phyloP scores from a whole-genome alignment of 371 early-diverging fungal species.

The Mortierella sp. region DNA sequence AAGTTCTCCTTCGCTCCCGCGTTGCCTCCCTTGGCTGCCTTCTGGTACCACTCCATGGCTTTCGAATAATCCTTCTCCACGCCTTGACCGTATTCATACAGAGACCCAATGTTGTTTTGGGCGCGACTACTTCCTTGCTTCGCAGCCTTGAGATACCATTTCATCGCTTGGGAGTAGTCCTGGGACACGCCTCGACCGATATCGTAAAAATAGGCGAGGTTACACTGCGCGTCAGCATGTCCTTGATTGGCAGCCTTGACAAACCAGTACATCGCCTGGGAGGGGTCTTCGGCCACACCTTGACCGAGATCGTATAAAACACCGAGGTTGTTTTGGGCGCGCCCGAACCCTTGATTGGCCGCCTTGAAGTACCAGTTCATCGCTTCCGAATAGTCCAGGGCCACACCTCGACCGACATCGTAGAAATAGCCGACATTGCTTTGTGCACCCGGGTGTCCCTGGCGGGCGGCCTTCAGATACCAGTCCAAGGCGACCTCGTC shows the following conservation, averaged over 20 bases:
- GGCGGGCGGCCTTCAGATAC: neutral
- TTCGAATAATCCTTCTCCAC: neutral
- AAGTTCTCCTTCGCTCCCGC: no score
- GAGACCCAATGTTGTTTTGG: neutral
- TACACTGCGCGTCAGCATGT: neutral
- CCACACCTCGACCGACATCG: neutral
- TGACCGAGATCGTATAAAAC: neutral
- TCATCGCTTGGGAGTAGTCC: neutral
- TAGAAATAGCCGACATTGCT: neutral
- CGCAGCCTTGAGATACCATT: neutral
- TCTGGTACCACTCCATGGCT: neutral
- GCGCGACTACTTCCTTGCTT: neutral
- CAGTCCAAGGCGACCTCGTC: neutral
- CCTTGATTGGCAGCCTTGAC: neutral
- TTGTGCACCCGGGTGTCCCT: neutral
- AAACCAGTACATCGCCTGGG: neutral
- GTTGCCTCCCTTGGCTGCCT: neutral
- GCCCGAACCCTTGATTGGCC: neutral
- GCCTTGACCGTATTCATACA: neutral
- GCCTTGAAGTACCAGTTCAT: neutral
- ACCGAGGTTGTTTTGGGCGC: neutral
- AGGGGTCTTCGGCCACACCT: neutral
- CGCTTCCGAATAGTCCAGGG: neutral
- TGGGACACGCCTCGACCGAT: neutral
- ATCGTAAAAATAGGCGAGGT: neutral